These are phyloP conservation scores for Verticillium tricorpus DNA, from an alignment of 2,329 filamentous ascomycete species.

Conservation along the genomic window DNA sequence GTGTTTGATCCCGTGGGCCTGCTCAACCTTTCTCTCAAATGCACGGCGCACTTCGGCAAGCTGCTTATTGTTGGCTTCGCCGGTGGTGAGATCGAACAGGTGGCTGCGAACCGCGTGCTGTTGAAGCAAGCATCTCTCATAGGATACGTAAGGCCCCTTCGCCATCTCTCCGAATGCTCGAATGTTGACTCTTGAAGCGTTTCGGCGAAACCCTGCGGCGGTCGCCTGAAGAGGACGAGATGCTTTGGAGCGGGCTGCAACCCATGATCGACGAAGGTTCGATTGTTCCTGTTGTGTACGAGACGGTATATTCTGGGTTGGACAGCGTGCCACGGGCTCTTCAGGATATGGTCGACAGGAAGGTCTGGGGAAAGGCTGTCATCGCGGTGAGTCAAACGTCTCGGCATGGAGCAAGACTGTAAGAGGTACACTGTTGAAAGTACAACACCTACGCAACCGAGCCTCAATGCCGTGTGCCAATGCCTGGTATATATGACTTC, in stretches of 20 bases:
- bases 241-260: conserved; percentile 47
- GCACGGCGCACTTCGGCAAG: conserved; percentile 47
- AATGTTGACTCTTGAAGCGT: conserved; percentile 27
- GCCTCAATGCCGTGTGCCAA: neutral
- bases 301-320: conserved; percentile 42
- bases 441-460: neutral
- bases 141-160: conserved; percentile 39
- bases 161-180: neutral
- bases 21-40: conserved; percentile 49
- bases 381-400: conserved; percentile 20
- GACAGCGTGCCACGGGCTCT: conserved; percentile 44
- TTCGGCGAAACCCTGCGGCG: conserved; percentile 52
- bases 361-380: conserved; percentile 52
- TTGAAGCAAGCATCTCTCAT: conserved; percentile 48
- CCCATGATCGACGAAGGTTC: conserved; percentile 38
- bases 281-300: conserved; percentile 47
- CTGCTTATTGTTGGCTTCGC: conserved; percentile 53
- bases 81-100: conserved; percentile 70
- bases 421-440: neutral
- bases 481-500: neutral
- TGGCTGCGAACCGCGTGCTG: conserved; percentile 50
- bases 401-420: neutral
- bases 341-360: conserved; percentile 42
- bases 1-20: conserved; percentile 56
- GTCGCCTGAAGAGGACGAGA: conserved; percentile 38